phyloP scores from a whole-genome alignment of 1,284 basidiomycete species.

The Garcileccinum viscosum region DNA sequence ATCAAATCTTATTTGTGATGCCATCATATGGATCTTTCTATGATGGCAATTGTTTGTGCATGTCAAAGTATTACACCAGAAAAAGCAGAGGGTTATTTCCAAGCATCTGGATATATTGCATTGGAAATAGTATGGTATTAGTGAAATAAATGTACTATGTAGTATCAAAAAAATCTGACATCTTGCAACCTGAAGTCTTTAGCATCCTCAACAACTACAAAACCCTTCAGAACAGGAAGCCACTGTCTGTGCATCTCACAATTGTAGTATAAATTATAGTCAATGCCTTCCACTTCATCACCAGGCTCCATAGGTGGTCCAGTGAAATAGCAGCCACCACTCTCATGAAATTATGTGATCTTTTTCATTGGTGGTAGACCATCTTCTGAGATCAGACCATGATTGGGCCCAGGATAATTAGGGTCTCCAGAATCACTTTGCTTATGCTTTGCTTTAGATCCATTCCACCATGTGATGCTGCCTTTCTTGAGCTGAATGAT shows the following conservation, averaged over 20 bases:
- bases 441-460: neutral
- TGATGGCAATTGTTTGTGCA: constrained; percentile 3
- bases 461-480: neutral
- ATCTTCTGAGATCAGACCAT: neutral
- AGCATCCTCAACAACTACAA: neutral
- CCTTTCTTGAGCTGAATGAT: neutral
- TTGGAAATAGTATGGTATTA: too few relatives aligned
- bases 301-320: neutral
- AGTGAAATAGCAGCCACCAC: neutral
- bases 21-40: neutral
- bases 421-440: neutral
- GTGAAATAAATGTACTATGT: neutral
- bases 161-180: neutral
- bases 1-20: constrained; percentile 6
- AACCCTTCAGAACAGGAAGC: neutral
- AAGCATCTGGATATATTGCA: too few relatives aligned
- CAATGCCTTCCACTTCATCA: neutral
- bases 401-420: too few relatives aligned
- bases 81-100: neutral
- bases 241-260: neutral
- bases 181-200: neutral
- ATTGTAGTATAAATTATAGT: neutral
- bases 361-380: neutral
- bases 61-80: constrained; percentile 15
- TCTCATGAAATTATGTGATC: neutral